Evolutionary conservation across 2,329 filamentous ascomycete species (phyloP).

Genomic region (Pseudogymnoascus sp.): DNA sequence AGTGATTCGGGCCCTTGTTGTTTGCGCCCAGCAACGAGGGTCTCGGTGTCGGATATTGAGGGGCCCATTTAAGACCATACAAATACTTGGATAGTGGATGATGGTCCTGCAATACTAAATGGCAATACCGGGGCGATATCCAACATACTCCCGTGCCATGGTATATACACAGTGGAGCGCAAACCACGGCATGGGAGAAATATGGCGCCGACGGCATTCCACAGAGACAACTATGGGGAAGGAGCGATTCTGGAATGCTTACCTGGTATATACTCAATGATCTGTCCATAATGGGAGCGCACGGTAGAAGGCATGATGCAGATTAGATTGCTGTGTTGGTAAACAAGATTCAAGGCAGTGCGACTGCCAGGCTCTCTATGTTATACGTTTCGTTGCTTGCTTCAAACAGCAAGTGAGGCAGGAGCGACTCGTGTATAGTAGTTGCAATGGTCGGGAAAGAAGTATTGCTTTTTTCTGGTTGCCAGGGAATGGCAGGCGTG

Average conservation of each 20-base stretch:
- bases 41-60: not conserved
- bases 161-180: not conserved
- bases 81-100: slow-evolving; percentile 5
- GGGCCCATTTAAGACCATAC: slow-evolving; percentile 5
- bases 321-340: slow-evolving; percentile 18
- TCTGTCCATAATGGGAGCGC: slow-evolving; percentile 65
- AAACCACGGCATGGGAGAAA: slow-evolving; percentile 2
- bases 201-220: slow-evolving; percentile 1
- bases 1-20: slow-evolving; percentile 15
- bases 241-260: slow-evolving; percentile 27
- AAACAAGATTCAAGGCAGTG: slow-evolving; percentile 1
- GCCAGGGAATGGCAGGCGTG: slow-evolving; percentile 2
- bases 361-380: slow-evolving; percentile 1
- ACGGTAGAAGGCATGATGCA: slow-evolving; percentile 37
- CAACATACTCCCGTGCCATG: not conserved
- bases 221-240: not conserved
- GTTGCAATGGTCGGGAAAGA: not conserved
- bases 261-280: slow-evolving; percentile 96
- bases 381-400: not conserved
- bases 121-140: not conserved
- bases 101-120: not conserved
- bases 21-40: slow-evolving; percentile 5
- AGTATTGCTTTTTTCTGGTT: not conserved
- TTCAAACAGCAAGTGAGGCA: not conserved
- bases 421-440: not conserved